Base-by-base conservation (phyloP, 2,329 filamentous ascomycete genomes). In the Aspergillus uvarum region DNA sequence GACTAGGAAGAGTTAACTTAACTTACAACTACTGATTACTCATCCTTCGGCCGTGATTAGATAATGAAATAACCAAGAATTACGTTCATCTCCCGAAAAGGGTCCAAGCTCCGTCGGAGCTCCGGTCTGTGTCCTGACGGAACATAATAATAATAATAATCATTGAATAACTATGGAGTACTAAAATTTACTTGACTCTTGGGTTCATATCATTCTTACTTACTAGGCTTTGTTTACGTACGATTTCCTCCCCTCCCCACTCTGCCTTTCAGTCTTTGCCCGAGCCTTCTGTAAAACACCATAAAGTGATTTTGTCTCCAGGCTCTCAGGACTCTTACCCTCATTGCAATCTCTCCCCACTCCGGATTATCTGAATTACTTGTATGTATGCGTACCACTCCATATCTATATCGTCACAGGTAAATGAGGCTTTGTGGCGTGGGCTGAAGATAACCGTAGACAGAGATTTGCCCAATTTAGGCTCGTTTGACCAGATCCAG, bases 101-200 rank as follows among this genome's bases (percentile, higher is more conserved):
- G 69, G 69, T 65, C 68, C 69, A 71, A 73, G 71, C 70, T 72
- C 68, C 70, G 65, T 64, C 69, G 64, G 67, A 68, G 67, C 66
- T 69, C 65, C 51, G 58, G 42, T 42, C 16, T 7, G 16, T 44
- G 38, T 44, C 38, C 14, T 35, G 32, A 16, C 10, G 4, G 14
- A 16, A 35, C 32, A 35, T 5, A 11, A 35, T 16, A 19, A 42
- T 42, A 4, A 42, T 16, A 19, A 42, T 42, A 4, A 42, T 16
- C 5, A 44, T 44, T 44, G 38, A 44, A 19, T 19, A 19, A 44
- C 22, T 22, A 22, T 22, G 22, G 22, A 22, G 22, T 22, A 22
- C 22, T 22, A 22, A 22, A 22, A 22, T 22, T 22, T 2, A 3
- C 22, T 22, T 22, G 22, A 22, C 22, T 22, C 26, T 42, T 42